These are phyloP conservation scores for Xylaria polymorpha DNA, from an alignment of 2,329 filamentous ascomycete species.

Conservation along the genomic window DNA sequence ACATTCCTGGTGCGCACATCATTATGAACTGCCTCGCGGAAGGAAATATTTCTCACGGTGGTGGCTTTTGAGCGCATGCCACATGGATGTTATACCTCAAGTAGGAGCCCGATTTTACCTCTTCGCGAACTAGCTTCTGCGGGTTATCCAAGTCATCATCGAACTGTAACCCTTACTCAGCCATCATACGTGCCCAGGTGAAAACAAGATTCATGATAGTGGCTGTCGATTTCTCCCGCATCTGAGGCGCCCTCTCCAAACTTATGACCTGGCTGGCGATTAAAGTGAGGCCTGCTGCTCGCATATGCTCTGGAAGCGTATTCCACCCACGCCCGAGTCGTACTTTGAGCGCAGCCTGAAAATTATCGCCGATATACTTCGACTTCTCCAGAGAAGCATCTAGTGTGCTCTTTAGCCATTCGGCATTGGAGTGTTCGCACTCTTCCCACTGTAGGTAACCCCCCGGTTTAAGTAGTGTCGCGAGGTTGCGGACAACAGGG, in stretches of 20 bases:
- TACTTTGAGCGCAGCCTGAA: no score
- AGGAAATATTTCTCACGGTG: no score
- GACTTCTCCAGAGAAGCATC: no score
- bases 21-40: no score
- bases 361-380: no score
- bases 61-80: no score
- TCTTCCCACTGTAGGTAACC: no score
- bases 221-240: slow-evolving; percentile 3
- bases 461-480: no score
- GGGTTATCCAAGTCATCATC: slow-evolving; percentile 20
- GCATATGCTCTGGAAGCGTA: slow-evolving; percentile 36
- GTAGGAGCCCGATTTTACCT: slow-evolving; percentile 31
- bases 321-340: slow-evolving; percentile 34
- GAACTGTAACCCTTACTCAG: slow-evolving; percentile 13
- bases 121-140: slow-evolving; percentile 31
- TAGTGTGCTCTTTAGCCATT: no score
- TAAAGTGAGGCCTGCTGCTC: slow-evolving; percentile 28
- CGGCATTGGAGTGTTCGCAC: no score
- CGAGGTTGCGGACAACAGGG: no score
- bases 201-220: slow-evolving; percentile 27
- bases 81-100: slow-evolving; percentile 32
- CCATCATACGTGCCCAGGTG: slow-evolving; percentile 32
- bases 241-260: slow-evolving; percentile 30
- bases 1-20: no score
- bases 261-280: slow-evolving; percentile 26